A percentile compares a stretch with the other conserved stretches of the same genome.
Conservation (phyloP, 495 filamentous ascomycete genomes). For the Penicillium herquei region DNA sequence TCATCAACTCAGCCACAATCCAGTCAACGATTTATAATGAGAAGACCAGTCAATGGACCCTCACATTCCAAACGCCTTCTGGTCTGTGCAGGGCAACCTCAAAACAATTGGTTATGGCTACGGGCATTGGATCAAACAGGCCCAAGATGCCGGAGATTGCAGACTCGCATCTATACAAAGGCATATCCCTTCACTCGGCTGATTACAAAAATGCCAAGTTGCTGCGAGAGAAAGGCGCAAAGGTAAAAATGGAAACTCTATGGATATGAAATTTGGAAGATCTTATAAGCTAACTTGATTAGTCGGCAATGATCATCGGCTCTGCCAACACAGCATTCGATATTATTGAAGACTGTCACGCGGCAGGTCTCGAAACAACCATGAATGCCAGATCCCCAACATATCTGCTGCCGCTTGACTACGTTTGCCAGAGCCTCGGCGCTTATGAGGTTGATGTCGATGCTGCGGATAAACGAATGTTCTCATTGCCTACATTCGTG, state of each 20-base stretch:
- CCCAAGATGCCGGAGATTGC: slow-evolving; percentile 25
- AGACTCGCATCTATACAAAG: slow-evolving; percentile 28
- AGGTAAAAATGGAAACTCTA: slow-evolving; percentile 6
- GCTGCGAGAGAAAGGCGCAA: slow-evolving; percentile 13
- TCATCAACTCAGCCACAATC: slow-evolving; percentile 26
- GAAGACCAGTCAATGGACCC: slow-evolving; percentile 25
- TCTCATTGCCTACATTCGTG: slow-evolving; percentile 11
- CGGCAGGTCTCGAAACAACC: slow-evolving; percentile 33
- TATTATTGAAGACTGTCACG: slow-evolving; percentile 42
- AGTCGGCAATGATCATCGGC: slow-evolving; percentile 43
- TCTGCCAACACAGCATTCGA: slow-evolving; percentile 50
- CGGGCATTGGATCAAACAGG: slow-evolving; percentile 29
- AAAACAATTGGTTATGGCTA: slow-evolving; percentile 32
- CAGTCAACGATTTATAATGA: slow-evolving; percentile 25
- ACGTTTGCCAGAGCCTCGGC: slow-evolving; percentile 19
- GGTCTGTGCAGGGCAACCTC: slow-evolving; percentile 12
- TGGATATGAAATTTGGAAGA: neutral
- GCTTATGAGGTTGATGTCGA: slow-evolving; percentile 22
- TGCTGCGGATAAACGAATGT: slow-evolving; percentile 15
- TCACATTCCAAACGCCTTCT: slow-evolving; percentile 20
- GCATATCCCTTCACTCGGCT: slow-evolving; percentile 34
- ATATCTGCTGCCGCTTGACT: slow-evolving; percentile 31
- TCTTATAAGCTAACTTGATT: neutral
- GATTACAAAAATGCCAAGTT: slow-evolving; percentile 25
- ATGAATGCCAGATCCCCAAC: slow-evolving; percentile 39